Conservation (phyloP, 2,329 filamentous ascomycete species). For the Albifimbria verrucaria region DNA sequence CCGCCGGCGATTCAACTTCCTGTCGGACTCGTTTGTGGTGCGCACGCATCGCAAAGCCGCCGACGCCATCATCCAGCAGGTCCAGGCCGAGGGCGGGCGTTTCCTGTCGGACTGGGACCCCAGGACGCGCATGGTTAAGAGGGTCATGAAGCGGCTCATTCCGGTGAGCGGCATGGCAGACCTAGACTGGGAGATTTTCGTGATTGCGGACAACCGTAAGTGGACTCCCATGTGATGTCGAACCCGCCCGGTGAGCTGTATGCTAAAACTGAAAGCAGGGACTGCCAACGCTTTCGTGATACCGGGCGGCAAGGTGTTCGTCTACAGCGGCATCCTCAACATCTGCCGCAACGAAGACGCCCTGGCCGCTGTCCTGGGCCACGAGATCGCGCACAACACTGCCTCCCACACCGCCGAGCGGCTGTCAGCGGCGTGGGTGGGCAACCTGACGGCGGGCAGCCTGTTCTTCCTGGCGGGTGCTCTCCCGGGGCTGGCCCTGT, state of each 20-base stretch:
- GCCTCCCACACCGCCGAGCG: constrained; percentile 67
- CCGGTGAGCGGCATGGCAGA: constrained; percentile 60
- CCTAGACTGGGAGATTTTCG: constrained; percentile 67
- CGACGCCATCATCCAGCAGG: constrained; percentile 46
- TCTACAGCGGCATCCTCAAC: constrained; percentile 70
- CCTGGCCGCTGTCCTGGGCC: constrained; percentile 71
- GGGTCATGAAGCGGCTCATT: constrained; percentile 64
- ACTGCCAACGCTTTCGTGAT: constrained; percentile 74
- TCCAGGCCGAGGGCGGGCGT: constrained; percentile 46
- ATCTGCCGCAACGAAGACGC: constrained; percentile 65
- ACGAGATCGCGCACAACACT: constrained; percentile 77
- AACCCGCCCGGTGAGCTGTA: too few species aligned
- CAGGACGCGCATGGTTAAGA: constrained; percentile 53
- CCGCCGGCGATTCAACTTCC: constrained; percentile 67
- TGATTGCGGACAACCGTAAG: constrained; percentile 63
- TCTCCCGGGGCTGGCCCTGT: constrained; percentile 36
- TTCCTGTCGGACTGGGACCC: constrained; percentile 60
- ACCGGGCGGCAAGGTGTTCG: constrained; percentile 77
- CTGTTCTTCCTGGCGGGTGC: constrained; percentile 45
- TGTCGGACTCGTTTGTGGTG: constrained; percentile 55
- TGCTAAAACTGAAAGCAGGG: too few species aligned
- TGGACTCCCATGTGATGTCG: too few species aligned
- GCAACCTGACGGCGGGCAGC: constrained; percentile 48
- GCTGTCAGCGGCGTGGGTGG: constrained; percentile 50
- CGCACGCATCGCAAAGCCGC: constrained; percentile 26